A percentile compares a stretch with the other conserved stretches of the same genome.
Conservation (phyloP, 345 rosid genomes). For the Gossypium stocksii region DNA sequence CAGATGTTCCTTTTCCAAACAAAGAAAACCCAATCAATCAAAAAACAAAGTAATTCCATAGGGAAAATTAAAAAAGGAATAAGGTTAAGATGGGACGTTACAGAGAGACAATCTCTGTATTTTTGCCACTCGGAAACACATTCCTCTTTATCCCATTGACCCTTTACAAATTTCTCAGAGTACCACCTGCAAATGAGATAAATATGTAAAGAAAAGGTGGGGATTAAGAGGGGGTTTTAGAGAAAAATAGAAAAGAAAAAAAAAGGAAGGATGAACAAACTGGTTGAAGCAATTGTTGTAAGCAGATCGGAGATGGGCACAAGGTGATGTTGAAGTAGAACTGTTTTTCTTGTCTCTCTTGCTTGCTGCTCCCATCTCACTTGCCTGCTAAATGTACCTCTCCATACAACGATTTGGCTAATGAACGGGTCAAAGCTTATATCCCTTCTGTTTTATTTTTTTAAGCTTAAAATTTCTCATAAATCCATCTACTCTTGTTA, state of each 20-base stretch:
- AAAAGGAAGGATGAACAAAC: slow-evolving; percentile 21
- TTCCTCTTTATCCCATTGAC: slow-evolving; percentile 76
- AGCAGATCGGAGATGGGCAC: slow-evolving; percentile 66
- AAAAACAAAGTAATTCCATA: background rate
- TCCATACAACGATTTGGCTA: background rate
- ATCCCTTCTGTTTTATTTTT: background rate
- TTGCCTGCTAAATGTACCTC: background rate
- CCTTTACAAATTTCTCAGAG: slow-evolving; percentile 75
- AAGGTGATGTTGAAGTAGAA: slow-evolving; percentile 55
- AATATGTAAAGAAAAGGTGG: background rate
- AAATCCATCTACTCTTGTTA: no score
- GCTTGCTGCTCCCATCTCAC: slow-evolving; percentile 34
- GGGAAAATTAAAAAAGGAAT: background rate
- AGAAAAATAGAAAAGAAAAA: background rate
- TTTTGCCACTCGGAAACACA: slow-evolving; percentile 70
- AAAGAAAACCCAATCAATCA: background rate
- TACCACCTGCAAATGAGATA: slow-evolving; percentile 56
- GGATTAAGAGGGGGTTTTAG: slow-evolving; percentile 6
- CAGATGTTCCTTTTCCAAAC: slow-evolving; percentile 51
- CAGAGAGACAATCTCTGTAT: slow-evolving; percentile 78
- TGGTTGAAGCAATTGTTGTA: slow-evolving; percentile 81
- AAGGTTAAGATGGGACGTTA: slow-evolving; percentile 22
- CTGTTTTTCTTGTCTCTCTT: slow-evolving; percentile 31
- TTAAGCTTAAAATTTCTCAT: no score
- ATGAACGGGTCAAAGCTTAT: background rate